A percentile compares a stretch with the other conserved stretches of the same genome.
Evolutionary conservation across 2,329 filamentous ascomycete genomes (phyloP).

Genomic region (Periconia macrospinosa): DNA sequence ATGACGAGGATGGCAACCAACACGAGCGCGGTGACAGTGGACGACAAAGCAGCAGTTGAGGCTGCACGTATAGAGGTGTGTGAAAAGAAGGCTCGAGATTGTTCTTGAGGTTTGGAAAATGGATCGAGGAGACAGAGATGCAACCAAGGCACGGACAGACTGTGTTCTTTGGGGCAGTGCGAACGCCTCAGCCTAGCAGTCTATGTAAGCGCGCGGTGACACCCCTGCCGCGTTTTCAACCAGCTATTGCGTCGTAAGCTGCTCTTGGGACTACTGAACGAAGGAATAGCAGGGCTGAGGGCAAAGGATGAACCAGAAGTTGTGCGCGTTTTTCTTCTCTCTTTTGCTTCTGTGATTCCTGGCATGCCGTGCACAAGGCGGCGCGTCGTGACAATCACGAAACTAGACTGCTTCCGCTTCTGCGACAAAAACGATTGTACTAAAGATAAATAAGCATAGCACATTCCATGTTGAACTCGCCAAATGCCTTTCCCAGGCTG

Average conservation of each 20-base stretch:
- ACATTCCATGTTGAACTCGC: not conserved
- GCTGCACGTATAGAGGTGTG: not conserved
- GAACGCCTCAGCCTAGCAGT: conserved; percentile 1
- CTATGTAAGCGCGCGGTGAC: not conserved
- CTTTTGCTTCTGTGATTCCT: too few relatives aligned
- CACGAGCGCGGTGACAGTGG: not conserved
- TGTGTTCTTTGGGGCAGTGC: conserved; percentile 8
- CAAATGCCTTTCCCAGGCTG: not conserved
- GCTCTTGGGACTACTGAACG: not conserved
- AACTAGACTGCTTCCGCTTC: too few relatives aligned
- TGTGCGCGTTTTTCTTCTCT: too few relatives aligned
- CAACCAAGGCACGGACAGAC: conserved; percentile 5
- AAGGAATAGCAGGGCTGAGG: too few relatives aligned
- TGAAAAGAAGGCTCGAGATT: not conserved
- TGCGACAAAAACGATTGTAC: too few relatives aligned
- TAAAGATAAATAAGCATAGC: too few relatives aligned
- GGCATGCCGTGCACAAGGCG: too few relatives aligned
- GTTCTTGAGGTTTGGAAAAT: not conserved
- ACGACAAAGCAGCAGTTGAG: not conserved
- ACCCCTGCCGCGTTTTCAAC: not conserved
- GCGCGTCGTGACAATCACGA: too few relatives aligned
- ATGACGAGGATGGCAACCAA: not conserved
- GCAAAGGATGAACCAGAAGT: too few relatives aligned
- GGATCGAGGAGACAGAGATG: not conserved
- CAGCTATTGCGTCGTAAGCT: not conserved